Conservation (phyloP, 2,329 filamentous ascomycete species). For the Bipolaris oryzae region DNA sequence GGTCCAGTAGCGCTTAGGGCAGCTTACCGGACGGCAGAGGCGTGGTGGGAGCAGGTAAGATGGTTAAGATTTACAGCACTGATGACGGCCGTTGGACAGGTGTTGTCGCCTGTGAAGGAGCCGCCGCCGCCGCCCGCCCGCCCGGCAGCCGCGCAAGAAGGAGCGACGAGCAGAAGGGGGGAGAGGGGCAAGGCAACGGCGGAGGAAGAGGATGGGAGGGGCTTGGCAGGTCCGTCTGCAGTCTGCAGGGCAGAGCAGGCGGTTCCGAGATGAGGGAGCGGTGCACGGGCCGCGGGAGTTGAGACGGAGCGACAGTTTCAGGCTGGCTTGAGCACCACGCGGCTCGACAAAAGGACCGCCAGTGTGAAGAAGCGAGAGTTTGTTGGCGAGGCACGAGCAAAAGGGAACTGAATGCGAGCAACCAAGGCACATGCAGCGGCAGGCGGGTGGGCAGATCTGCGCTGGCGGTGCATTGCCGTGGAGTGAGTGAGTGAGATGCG, state of each 20-base stretch:
- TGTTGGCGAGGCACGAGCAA: conserved; percentile 14
- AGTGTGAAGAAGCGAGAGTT: conserved; percentile 4
- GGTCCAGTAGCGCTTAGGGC: conserved; percentile 6
- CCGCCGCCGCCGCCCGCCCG: neutral
- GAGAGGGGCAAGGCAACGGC: conserved; percentile 5
- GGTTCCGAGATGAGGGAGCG: conserved; percentile 37
- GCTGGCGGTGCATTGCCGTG: too few species aligned
- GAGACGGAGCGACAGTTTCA: conserved; percentile 40
- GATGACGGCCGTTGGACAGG: neutral
- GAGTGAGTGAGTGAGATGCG: too few species aligned
- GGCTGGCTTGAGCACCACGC: conserved; percentile 23
- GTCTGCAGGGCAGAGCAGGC: conserved; percentile 31
- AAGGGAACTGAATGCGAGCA: conserved; percentile 5
- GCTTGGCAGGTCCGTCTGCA: conserved; percentile 30
- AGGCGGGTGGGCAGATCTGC: too few species aligned
- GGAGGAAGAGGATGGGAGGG: conserved; percentile 19
- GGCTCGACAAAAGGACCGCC: conserved; percentile 33
- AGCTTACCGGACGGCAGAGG: conserved; percentile 3
- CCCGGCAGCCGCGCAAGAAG: neutral
- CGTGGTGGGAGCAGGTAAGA: neutral
- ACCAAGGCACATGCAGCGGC: neutral
- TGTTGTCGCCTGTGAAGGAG: too few species aligned
- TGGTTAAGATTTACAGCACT: neutral
- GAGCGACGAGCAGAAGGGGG: conserved; percentile 9
- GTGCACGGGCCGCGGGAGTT: conserved; percentile 29